Percentiles rank a stretch among this genome's conserved stretches.
These are phyloP conservation scores for Penicillium robsamsonii DNA, from an alignment of 495 filamentous ascomycete species.

Conservation along the genomic window DNA sequence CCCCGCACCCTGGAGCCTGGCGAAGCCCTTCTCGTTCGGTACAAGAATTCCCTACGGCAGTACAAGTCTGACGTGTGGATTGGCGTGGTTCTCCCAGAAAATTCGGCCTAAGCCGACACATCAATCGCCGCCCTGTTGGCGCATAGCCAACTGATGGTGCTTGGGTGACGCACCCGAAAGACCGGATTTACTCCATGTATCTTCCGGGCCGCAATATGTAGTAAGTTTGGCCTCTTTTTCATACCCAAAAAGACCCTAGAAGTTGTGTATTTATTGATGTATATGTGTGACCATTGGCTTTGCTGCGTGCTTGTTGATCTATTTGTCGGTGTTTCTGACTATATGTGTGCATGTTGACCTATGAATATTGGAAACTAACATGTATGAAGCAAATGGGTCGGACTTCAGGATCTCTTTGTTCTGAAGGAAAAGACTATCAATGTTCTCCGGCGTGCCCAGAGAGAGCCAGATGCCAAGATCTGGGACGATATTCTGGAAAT, in stretches of 20 bases:
- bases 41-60: slow-evolving; percentile 13
- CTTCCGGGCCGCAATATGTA: slow-evolving; percentile 20
- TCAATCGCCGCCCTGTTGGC: slow-evolving; percentile 7
- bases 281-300: not conserved
- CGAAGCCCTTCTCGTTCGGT: slow-evolving; percentile 14
- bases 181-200: slow-evolving; percentile 19
- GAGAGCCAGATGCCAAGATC: slow-evolving; percentile 1
- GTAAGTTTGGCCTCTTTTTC: slow-evolving; percentile 18
- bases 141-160: slow-evolving; percentile 8
- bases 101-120: slow-evolving; percentile 1
- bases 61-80: slow-evolving; percentile 24
- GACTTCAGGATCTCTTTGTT: slow-evolving; percentile 10
- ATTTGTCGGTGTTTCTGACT: not conserved
- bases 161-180: slow-evolving; percentile 7
- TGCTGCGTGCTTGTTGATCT: not conserved
- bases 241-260: not conserved
- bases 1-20: slow-evolving; percentile 12
- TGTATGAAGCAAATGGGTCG: slow-evolving; percentile 9
- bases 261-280: not conserved
- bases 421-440: not conserved
- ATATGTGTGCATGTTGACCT: not conserved
- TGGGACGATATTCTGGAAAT: slow-evolving; percentile 13
- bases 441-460: not conserved
- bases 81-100: slow-evolving; percentile 9
- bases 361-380: not conserved